Base-by-base conservation (phyloP, 352 stramenopile species). In the Phytophthora podocarpi region DNA sequence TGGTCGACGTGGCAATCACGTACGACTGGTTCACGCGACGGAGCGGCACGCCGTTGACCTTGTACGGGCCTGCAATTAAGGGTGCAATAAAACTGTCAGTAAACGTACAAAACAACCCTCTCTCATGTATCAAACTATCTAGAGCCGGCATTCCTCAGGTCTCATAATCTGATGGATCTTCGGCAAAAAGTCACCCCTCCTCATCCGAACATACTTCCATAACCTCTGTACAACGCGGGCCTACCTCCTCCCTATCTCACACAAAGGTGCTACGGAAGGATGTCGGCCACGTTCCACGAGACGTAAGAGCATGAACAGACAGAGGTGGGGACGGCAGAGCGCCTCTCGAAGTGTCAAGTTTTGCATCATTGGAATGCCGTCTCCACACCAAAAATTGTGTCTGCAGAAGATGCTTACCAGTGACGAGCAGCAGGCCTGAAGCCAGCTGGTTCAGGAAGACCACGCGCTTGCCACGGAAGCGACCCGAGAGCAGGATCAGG, bases 1-100 rank as follows among this genome's bases (percentile, higher is more conserved):
- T 99, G 63, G 97, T 98, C 35, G 91, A 98, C 46, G 98, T 99
- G 56, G 94, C 97, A 72, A 99, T 99, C 36, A 99, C 97, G 76
- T 99, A 99, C 36, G 95, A 84, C 87, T 99, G 97, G 86, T 99
- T 99, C 46, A 99, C 96, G 59, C 98, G 96, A 68, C 97, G 91
- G 51, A 99, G 78, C 21, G 97, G 98, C 23, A 99, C 97, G 64
- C 97, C 97, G 87, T 99, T 99, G 47, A 99, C 89, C 86, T 98
- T 98, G 93, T 99, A 99, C 24, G 98, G 98, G 70, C 97, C 97
- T 97, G 52, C 2, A 67, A 23, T 20, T 6, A 35, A n/a, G n/a
- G n/a, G n/a, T n/a, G n/a, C 3, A 55, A 41, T 8, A 23, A 43
- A n/a, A n/a, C n/a, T n/a, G n/a, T n/a, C n/a, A n/a, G n/a, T n/a